Conservation (phyloP, 768 basidiomycete species). For the Panaeolus papilionaceus region DNA sequence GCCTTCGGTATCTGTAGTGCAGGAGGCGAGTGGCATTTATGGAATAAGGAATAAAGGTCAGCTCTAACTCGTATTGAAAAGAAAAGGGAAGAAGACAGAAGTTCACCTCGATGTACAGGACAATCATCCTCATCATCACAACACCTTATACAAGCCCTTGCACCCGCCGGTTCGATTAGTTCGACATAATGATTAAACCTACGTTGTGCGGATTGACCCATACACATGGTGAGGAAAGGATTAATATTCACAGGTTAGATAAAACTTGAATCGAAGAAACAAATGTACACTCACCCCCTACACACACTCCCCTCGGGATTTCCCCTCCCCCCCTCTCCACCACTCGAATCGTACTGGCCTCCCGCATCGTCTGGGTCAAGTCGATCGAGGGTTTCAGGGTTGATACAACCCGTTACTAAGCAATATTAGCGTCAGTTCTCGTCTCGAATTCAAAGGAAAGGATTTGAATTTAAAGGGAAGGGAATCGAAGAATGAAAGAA, state of each 20-base stretch:
- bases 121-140: constrained; percentile 62
- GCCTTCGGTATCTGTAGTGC: constrained; percentile 48
- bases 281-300: constrained; percentile 44
- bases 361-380: constrained; percentile 55
- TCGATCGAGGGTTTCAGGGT: constrained; percentile 46
- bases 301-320: constrained; percentile 60
- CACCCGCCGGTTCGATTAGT: constrained; percentile 56
- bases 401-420: constrained; percentile 63
- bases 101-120: constrained; percentile 52
- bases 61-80: too few relatives aligned
- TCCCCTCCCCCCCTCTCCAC: constrained; percentile 54
- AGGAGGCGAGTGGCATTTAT: neutral
- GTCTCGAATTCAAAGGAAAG: too few relatives aligned
- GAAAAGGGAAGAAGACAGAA: neutral
- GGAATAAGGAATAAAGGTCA: too few relatives aligned
- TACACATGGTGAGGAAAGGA: too few relatives aligned
- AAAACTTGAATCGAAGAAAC: neutral
- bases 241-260: neutral
- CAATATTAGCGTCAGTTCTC: neutral
- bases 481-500: neutral
- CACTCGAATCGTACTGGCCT: constrained; percentile 66
- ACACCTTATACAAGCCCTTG: constrained; percentile 62
- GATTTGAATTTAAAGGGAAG: too few relatives aligned
- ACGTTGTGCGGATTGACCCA: neutral
- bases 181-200: constrained; percentile 67